phyloP scores from a whole-genome alignment of 2,329 filamentous ascomycete genomes.

The Ascochyta fabae region DNA sequence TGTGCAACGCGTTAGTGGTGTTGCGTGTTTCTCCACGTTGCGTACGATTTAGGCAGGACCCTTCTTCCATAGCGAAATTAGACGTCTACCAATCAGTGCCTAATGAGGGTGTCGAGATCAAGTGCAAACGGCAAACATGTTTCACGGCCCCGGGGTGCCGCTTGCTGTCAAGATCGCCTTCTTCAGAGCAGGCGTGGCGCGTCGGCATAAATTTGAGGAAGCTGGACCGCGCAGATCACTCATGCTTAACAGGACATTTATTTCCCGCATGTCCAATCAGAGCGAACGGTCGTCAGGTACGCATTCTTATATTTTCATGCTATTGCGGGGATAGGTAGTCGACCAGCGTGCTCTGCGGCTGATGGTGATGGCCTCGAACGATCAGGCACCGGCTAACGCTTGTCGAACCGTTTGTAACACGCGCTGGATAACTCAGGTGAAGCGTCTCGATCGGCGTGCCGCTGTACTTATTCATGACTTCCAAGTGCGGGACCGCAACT shows the following conservation, averaged over 20 bases:
- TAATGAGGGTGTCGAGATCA: slow-evolving; percentile 5
- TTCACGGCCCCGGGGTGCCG: slow-evolving; percentile 1
- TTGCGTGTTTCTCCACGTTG: slow-evolving; percentile 15
- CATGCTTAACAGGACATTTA: slow-evolving; percentile 9
- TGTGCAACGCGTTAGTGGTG: slow-evolving; percentile 11
- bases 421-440: not conserved
- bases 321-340: slow-evolving; percentile 12
- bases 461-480: not conserved
- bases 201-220: slow-evolving; percentile 15
- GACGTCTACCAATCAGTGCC: slow-evolving; percentile 16
- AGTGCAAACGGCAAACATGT: slow-evolving; percentile 11
- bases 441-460: not conserved
- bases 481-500: not conserved
- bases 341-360: slow-evolving; percentile 4
- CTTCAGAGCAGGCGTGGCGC: not conserved
- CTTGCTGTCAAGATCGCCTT: slow-evolving; percentile 6
- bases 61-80: slow-evolving; percentile 4
- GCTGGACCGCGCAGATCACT: slow-evolving; percentile 10
- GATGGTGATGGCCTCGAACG: not conserved
- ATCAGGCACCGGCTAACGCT: slow-evolving; percentile 3
- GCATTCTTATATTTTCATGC: not conserved
- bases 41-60: slow-evolving; percentile 1
- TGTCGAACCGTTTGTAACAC: not conserved
- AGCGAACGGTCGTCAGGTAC: not conserved
- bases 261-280: slow-evolving; percentile 9